Evolutionary conservation across 1,139 yeast species (phyloP).

Genomic region (Wickerhamomyces sp.): DNA sequence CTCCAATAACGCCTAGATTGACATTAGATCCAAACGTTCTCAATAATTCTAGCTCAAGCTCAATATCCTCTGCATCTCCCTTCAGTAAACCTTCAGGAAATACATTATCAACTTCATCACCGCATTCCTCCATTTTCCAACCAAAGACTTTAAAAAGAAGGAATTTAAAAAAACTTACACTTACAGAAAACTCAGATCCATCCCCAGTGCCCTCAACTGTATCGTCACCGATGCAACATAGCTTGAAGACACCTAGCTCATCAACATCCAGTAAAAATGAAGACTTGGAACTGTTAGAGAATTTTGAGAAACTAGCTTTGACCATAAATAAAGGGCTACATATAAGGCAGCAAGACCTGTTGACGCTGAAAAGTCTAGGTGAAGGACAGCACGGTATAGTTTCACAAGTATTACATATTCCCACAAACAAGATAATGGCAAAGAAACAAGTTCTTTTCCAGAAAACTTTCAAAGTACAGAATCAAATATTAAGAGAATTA

Average conservation of each 20-base stretch:
- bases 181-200: conserved; percentile 28
- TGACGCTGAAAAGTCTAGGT: conserved; percentile 75
- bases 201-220: conserved; percentile 4
- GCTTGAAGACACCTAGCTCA: conserved; percentile 17
- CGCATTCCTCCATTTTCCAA: conserved; percentile 30
- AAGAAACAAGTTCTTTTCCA: conserved; percentile 85
- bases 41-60: conserved; percentile 5
- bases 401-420: conserved; percentile 80
- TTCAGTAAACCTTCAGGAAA: too few relatives aligned
- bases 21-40: conserved; percentile 2
- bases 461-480: conserved; percentile 68
- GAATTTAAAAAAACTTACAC: conserved; percentile 67
- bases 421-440: conserved; percentile 87
- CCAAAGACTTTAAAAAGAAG: conserved; percentile 65
- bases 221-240: conserved; percentile 3
- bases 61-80: too few relatives aligned
- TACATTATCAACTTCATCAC: too few relatives aligned
- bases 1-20: not conserved
- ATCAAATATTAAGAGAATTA: conserved; percentile 83
- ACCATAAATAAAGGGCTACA: conserved; percentile 25
- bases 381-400: conserved; percentile 95
- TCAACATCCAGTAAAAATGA: conserved; percentile 21
- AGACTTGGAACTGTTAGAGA: conserved; percentile 31
- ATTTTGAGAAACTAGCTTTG: conserved; percentile 30
- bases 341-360: conserved; percentile 63